Base-by-base conservation (phyloP, 495 filamentous ascomycete genomes). In the Aspergillus panamensis region DNA sequence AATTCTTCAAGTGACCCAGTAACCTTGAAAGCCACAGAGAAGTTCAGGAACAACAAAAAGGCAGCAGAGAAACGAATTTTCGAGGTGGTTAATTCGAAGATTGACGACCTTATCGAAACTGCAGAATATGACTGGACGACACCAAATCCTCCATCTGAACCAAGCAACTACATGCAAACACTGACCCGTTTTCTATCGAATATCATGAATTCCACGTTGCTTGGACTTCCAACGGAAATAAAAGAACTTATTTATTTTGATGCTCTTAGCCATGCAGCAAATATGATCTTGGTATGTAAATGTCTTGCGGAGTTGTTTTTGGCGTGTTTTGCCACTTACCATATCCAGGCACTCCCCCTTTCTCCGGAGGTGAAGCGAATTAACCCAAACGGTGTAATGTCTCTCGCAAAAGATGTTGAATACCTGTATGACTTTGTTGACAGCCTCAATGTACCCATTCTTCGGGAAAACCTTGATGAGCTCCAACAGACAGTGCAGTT, bases 231-330 rank as follows among this genome's bases (percentile, higher is more conserved):
- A 0, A 86, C 88, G 3, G 90, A 96, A 62, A 97, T 98, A 72
- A 96, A 97, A 71, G 91, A 95, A 67, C 82, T 97, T 32, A 96
- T 98, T 58, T 97, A 97, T 72, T 97, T 97, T 62, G 93, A 97
- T 68, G 95, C 95, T 3, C 80, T 98, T 55, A 89, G 85, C 55
- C 93, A 97, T 70, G 91, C 95, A 6, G 86, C 91, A 8, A 86
- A 86, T 55, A 89, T 87, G 75, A 94, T 98, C 32, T 75, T 98
- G 45, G 87, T 91, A 71, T 62, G 79, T 61, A 39, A 8, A n/a
- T n/a, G 17, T 45, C 32, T 48, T 60, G n/a, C 40, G 32, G 35
- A 25, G 33, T 33, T 20, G 19, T 44, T 8, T 31, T 39, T 13
- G 25, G 6, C 25, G 25, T 25, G 25, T 25, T 25, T 25, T 25